A percentile compares a stretch with the other conserved stretches of the same genome.
Evolutionary conservation across 169 alveolate species (phyloP).

Genomic region (Plasmodium vivax): DNA sequence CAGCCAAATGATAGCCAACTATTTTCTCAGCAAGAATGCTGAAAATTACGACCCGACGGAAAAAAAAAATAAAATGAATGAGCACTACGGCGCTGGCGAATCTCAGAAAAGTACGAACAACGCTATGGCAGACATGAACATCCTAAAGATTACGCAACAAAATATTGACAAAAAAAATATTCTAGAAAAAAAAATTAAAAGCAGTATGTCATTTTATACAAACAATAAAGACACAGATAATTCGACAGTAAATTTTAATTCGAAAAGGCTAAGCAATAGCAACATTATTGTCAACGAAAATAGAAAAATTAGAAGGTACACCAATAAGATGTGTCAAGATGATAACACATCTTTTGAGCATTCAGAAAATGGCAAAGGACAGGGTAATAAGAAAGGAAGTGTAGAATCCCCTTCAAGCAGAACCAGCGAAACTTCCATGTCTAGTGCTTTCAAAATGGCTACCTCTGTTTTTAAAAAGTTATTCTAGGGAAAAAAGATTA

Average conservation of each 20-base stretch:
- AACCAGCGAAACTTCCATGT: slow-evolving; percentile 72
- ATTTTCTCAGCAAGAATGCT: slow-evolving; percentile 26
- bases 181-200: slow-evolving; percentile 27
- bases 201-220: not conserved
- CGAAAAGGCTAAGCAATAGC: slow-evolving; percentile 63
- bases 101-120: slow-evolving; percentile 15
- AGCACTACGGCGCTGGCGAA: not conserved
- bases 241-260: slow-evolving; percentile 47
- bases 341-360: slow-evolving; percentile 43
- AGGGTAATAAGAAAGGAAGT: slow-evolving; percentile 23
- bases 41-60: slow-evolving; percentile 1
- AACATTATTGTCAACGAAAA: slow-evolving; percentile 51
- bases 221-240: slow-evolving; percentile 29
- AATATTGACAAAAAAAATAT: slow-evolving; percentile 60
- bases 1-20: slow-evolving; percentile 4
- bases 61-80: slow-evolving; percentile 24
- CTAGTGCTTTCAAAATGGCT: slow-evolving; percentile 75
- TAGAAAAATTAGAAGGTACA: slow-evolving; percentile 63
- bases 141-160: slow-evolving; percentile 52
- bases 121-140: slow-evolving; percentile 17
- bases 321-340: slow-evolving; percentile 29
- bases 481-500: slow-evolving; percentile 16
- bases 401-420: slow-evolving; percentile 58
- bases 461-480: slow-evolving; percentile 74
- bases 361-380: slow-evolving; percentile 45